phyloP scores from a whole-genome alignment of 495 filamentous ascomycete species.

The Daldinia concentrica region DNA sequence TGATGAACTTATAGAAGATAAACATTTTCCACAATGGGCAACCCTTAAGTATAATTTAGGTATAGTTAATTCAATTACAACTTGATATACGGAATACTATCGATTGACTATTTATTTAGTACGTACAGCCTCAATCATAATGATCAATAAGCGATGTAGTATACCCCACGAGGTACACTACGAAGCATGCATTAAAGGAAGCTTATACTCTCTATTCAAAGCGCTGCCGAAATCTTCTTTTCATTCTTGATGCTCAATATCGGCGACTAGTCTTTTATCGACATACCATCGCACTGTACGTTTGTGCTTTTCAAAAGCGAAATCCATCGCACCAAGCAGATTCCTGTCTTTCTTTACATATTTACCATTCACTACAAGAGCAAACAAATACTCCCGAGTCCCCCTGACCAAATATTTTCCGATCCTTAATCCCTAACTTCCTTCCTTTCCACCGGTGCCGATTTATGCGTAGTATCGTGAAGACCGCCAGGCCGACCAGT shows the following conservation, averaged over 20 bases:
- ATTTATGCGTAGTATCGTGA: conserved; percentile 38
- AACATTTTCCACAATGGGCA: too few relatives aligned
- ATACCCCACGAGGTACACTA: not conserved
- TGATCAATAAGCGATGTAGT: not conserved
- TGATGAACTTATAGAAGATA: too few relatives aligned
- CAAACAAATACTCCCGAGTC: not conserved
- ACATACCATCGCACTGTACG: not conserved
- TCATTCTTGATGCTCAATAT: conserved; percentile 12
- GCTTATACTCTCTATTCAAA: not conserved
- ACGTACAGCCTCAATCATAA: not conserved
- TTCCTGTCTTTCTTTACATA: conserved; percentile 6
- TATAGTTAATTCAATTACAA: not conserved
- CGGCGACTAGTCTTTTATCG: conserved; percentile 6
- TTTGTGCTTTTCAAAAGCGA: conserved; percentile 1
- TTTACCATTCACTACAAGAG: conserved; percentile 18
- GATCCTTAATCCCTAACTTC: conserved; percentile 1
- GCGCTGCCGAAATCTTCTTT: not conserved
- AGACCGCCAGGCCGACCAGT: conserved; percentile 36
- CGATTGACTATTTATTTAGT: not conserved
- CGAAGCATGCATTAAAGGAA: not conserved
- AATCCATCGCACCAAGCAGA: conserved; percentile 5
- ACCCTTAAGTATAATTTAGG: too few relatives aligned
- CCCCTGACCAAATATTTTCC: conserved; percentile 17
- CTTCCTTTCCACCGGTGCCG: conserved; percentile 21
- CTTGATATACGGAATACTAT: not conserved